Percentiles rank a stretch among this genome's conserved stretches.
Conservation (phyloP, 1,139 yeast genomes). For the Saccharomyces hybrid region DNA sequence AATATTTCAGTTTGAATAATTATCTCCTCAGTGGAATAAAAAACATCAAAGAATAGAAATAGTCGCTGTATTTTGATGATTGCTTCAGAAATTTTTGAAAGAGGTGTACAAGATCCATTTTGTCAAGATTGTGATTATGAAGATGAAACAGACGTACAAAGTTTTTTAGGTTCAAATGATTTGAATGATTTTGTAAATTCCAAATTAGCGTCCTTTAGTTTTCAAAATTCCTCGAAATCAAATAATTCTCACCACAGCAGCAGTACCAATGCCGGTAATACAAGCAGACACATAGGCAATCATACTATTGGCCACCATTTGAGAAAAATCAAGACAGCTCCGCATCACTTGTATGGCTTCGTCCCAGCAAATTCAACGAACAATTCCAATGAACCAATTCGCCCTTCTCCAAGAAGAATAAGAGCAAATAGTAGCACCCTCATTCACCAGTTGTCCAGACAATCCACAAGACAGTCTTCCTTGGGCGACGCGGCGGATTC, state of each 20-base stretch:
- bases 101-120: conserved; percentile 27
- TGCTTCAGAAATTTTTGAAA: conserved; percentile 13
- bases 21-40: not conserved
- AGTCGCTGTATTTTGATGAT: not conserved
- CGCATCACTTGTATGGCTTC: not conserved
- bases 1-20: not conserved
- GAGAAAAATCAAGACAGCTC: conserved; percentile 6
- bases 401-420: conserved; percentile 5
- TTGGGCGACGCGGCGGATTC: not conserved
- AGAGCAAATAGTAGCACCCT: conserved; percentile 17
- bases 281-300: not conserved
- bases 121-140: conserved; percentile 18
- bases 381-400: not conserved
- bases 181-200: not conserved
- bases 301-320: not conserved
- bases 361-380: not conserved
- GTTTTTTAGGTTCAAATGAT: not conserved
- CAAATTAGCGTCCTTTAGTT: not conserved
- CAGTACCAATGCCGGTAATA: not conserved
- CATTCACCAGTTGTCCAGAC: conserved; percentile 13
- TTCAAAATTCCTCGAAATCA: not conserved
- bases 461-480: conserved; percentile 2
- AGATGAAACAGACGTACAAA: conserved; percentile 8
- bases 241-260: not conserved
- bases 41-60: not conserved